Percentiles rank a stretch among this genome's conserved stretches.
Conservation (phyloP, 768 basidiomycete genomes). For the Neoboletus subvelutipes region DNA sequence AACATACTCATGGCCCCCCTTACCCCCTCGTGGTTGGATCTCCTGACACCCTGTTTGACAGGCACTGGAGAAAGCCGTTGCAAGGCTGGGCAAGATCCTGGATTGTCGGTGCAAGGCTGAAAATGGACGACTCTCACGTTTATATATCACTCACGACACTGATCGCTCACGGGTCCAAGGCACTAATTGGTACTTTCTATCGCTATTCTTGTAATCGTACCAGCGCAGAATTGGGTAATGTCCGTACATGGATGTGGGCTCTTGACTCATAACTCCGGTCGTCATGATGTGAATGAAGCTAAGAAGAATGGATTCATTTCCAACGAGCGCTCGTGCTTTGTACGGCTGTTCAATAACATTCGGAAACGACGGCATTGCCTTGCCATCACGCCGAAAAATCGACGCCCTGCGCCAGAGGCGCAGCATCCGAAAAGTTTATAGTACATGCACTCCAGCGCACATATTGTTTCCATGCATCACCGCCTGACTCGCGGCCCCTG, state of each 20-base stretch:
- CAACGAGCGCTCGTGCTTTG: constrained; percentile 5
- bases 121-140: constrained; percentile 32
- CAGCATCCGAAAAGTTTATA: constrained; percentile 87
- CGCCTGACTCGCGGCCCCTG: constrained; percentile 95
- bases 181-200: constrained; percentile 10
- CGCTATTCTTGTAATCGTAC: constrained; percentile 27
- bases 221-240: constrained; percentile 11
- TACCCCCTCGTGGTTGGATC: constrained; percentile 21
- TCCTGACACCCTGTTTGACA: constrained; percentile 35
- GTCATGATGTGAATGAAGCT: constrained; percentile 29
- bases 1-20: constrained; percentile 32
- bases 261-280: constrained; percentile 13
- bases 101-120: constrained; percentile 30
- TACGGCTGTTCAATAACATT: constrained; percentile 6
- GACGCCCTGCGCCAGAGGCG: constrained; percentile 92
- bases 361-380: constrained; percentile 1
- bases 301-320: constrained; percentile 11
- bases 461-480: constrained; percentile 99
- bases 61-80: constrained; percentile 26
- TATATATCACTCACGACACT: constrained; percentile 36
- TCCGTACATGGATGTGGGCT: constrained; percentile 8
- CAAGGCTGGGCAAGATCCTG: constrained; percentile 30
- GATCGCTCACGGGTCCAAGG: constrained; percentile 29
- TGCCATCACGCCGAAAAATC: constrained; percentile 57
- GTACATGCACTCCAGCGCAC: constrained; percentile 92